These are phyloP conservation scores for Aspergillus cavernicola DNA, from an alignment of 495 filamentous ascomycete genomes.

Conservation along the genomic window DNA sequence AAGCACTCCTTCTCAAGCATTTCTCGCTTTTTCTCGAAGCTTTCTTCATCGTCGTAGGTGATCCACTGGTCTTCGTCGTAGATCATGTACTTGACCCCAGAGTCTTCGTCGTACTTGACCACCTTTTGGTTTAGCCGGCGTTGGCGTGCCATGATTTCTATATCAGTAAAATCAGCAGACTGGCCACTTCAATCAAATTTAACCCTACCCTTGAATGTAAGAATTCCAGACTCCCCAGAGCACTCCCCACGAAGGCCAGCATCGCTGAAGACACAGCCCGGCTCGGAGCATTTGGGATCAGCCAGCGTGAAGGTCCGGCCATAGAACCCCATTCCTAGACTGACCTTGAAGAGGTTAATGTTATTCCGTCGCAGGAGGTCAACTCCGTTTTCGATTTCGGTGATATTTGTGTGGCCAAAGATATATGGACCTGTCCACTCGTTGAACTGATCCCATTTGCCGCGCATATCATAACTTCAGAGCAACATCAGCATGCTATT, in stretches of 20 bases:
- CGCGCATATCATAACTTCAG: constrained; percentile 39
- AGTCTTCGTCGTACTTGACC: neutral
- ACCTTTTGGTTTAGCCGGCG: neutral
- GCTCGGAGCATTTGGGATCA: neutral
- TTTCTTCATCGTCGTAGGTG: constrained; percentile 5
- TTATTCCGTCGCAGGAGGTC: neutral
- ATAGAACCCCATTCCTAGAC: neutral
- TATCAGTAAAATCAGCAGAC: neutral
- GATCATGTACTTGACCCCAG: neutral
- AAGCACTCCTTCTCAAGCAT: constrained; percentile 10
- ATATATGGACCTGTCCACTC: constrained; percentile 15
- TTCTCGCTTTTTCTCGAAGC: neutral
- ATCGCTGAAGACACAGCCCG: neutral
- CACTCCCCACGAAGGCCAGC: neutral
- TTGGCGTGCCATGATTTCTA: neutral
- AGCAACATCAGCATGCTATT: neutral
- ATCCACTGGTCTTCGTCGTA: constrained; percentile 1
- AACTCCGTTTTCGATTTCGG: neutral
- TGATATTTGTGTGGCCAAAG: constrained; percentile 1
- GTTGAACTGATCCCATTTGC: constrained; percentile 12
- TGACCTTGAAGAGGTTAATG: neutral
- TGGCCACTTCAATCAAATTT: neutral
- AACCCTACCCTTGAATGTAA: neutral
- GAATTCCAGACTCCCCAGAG: neutral
- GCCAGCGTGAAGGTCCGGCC: constrained; percentile 2